phyloP scores from a whole-genome alignment of 768 basidiomycete genomes.

The Lactifluus rugatus region DNA sequence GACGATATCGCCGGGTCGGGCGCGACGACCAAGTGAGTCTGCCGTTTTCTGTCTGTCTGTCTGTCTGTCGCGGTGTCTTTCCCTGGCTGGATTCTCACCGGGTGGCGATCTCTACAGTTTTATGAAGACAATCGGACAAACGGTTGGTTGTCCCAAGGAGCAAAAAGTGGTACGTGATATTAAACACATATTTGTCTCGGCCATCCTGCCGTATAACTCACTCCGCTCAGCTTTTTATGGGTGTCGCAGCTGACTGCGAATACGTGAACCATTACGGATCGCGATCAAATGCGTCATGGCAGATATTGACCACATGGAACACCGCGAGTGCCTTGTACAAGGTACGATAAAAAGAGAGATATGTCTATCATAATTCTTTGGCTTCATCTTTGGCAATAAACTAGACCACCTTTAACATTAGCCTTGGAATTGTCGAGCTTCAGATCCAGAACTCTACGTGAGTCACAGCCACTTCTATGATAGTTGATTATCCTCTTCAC shows the following conservation, averaged over 20 bases:
- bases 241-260: constrained; percentile 80
- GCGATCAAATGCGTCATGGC: constrained; percentile 54
- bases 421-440: constrained; percentile 73
- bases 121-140: constrained; percentile 54
- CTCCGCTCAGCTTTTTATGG: constrained; percentile 52
- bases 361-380: not conserved
- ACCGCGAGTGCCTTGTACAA: constrained; percentile 67
- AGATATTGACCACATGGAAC: constrained; percentile 75
- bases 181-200: not conserved
- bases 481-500: not conserved
- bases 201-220: not conserved
- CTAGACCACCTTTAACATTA: constrained; percentile 70
- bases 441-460: constrained; percentile 54
- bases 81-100: not conserved
- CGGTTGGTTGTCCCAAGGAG: constrained; percentile 57
- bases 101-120: constrained; percentile 40
- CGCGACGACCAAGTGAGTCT: constrained; percentile 43
- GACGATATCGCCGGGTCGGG: constrained; percentile 47
- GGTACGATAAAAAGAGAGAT: constrained; percentile 27
- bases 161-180: constrained; percentile 51
- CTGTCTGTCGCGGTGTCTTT: not conserved
- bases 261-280: constrained; percentile 60
- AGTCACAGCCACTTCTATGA: constrained; percentile 16
- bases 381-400: not conserved
- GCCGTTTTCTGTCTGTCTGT: not conserved